These are phyloP conservation scores for Jatropha multifida DNA, from an alignment of 441 rosid species.

Conservation along the genomic window DNA sequence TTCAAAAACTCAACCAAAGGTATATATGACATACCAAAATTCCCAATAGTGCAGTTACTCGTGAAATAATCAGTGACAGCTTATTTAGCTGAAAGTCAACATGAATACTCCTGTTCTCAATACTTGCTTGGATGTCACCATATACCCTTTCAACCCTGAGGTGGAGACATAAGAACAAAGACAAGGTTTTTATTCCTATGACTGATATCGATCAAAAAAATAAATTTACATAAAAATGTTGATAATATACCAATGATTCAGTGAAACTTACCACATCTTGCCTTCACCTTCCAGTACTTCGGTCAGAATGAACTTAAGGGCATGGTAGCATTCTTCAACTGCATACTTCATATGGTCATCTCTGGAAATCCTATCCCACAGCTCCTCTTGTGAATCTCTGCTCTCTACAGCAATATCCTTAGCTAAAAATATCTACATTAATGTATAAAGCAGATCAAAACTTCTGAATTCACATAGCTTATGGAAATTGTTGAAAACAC, in stretches of 20 bases:
- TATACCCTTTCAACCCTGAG: conserved; percentile 91
- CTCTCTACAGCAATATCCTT: conserved; percentile 83
- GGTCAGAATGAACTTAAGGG: conserved; percentile 62
- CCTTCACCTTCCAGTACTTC: conserved; percentile 90
- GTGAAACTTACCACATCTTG: conserved; percentile 68
- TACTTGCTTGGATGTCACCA: conserved; percentile 60
- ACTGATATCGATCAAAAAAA: background rate
- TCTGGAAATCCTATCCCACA: conserved; percentile 79
- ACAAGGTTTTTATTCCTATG: conserved; percentile 12
- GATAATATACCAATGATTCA: background rate
- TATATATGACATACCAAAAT: conserved; percentile 59
- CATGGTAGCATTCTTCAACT: conserved; percentile 79
- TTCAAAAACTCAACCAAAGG: background rate
- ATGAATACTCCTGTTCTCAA: conserved; percentile 48
- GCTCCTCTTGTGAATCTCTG: conserved; percentile 72
- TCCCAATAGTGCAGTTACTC: conserved; percentile 85
- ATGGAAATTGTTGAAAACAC: background rate
- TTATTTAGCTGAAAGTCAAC: conserved; percentile 69
- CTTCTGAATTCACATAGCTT: background rate
- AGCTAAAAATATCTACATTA: conserved; percentile 76
- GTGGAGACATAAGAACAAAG: conserved; percentile 26
- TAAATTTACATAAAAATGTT: background rate
- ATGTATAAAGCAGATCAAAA: background rate
- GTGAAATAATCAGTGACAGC: conserved; percentile 74
- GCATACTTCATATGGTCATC: conserved; percentile 98